Percentiles rank a stretch among this genome's conserved stretches.
phyloP scores from a whole-genome alignment of 2,329 filamentous ascomycete genomes.

The Diaporthe vaccinii region DNA sequence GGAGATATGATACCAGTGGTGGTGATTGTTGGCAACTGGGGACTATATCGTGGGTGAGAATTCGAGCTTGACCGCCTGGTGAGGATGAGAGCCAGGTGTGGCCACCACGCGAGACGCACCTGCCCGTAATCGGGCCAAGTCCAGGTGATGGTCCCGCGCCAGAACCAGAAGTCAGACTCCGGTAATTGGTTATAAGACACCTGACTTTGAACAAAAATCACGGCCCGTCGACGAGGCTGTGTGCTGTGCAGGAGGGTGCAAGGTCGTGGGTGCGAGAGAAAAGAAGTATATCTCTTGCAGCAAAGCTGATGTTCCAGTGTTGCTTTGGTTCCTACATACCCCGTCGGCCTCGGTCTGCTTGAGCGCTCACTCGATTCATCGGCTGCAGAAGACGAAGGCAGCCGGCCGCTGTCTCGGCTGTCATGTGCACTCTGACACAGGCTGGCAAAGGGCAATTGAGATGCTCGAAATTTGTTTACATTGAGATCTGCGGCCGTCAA shows the following conservation, averaged over 20 bases:
- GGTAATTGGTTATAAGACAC: background rate
- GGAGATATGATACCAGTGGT: background rate
- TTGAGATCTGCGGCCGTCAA: constrained; percentile 18
- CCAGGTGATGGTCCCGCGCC: background rate
- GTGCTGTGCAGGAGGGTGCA: background rate
- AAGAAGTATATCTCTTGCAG: background rate
- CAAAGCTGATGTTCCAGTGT: background rate
- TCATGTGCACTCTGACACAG: background rate
- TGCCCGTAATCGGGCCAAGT: background rate
- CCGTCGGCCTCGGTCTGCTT: background rate
- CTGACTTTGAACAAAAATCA: background rate
- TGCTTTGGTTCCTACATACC: background rate
- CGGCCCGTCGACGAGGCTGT: background rate
- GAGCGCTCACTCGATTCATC: background rate
- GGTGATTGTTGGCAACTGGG: background rate
- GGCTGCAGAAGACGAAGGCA: background rate
- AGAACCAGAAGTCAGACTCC: background rate
- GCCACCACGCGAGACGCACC: background rate
- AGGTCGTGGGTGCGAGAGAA: background rate
- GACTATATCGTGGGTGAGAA: background rate
- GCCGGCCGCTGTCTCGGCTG: constrained; percentile 21
- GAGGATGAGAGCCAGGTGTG: background rate
- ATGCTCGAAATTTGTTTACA: constrained; percentile 15
- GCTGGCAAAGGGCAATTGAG: background rate
- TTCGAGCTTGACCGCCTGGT: background rate